Evolutionary conservation across 257 asterid genomes (phyloP), one percentile per base, ranked within the genome.

Genomic region (Przewalskia tangutica): DNA sequence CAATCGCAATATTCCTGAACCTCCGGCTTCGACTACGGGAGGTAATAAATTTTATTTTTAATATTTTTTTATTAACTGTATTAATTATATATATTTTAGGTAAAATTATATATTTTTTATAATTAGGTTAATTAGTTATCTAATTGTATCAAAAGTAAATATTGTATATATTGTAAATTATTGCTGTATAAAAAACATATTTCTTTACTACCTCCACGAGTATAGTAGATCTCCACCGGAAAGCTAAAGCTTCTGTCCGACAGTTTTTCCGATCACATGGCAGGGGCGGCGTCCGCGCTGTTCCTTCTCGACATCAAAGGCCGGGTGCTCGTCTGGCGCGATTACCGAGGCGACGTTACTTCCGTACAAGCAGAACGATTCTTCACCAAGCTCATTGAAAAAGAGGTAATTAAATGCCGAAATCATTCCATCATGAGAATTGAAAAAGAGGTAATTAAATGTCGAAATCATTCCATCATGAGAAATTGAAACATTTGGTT

Each of bases 281-380:
- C 97, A 78, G 97, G 96, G 87, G 98, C 98, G 89, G 97, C 97
- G 80, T 95, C 98, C 83, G 97, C 98, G 93, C 96, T 95, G 91
- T 95, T 95, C 98, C 97, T 95, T 81, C 90, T 95, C 77, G 98
- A 95, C 85, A 92, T 93, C 46, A 95, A 92, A 85, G 98, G 98
- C 85, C 92, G 92, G 73, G 94, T 94, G 83, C 93, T 95, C 83
- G 98, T 95, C 79, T 95, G 98, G 98, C 93, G 98, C 50, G 97
- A 95, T 87, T 95, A 91, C 88, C 98, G 98, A 38, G 97, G 98
- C 9, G 98, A 92, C 77, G 97, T 95, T 87, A 86, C 98, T 73
- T 88, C 97, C 84, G 84, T 84, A 4, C 96, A 95, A 83, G 98
- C 97, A 79, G 98, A 95, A 64, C 95, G 97, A 60, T 91, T 91